Evolutionary conservation across 192 early-diverging fungal genomes (phyloP).

Genomic region (Cetraspora pellucida): DNA sequence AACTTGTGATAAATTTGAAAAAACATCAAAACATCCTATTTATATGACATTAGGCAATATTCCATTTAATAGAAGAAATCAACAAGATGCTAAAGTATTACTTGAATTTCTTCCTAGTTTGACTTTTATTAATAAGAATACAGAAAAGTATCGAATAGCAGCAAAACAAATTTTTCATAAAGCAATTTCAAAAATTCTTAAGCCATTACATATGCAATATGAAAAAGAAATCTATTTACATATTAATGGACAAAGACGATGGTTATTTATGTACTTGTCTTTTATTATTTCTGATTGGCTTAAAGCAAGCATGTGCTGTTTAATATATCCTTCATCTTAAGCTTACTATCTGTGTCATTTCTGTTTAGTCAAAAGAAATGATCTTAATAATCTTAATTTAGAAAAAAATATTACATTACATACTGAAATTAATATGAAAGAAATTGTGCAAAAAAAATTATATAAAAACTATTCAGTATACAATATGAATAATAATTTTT

Average conservation of each 20-base stretch:
- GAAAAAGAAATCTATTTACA: no score
- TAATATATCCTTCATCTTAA: background rate
- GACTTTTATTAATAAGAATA: background rate
- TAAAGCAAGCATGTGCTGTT: background rate
- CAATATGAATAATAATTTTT: background rate
- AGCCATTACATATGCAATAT: no score
- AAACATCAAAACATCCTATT: background rate
- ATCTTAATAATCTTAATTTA: background rate
- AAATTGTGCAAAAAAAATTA: background rate
- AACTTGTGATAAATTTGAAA: background rate
- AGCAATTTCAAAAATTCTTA: background rate
- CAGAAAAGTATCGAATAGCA: background rate
- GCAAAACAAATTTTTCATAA: constrained; percentile 1
- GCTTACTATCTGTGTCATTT: background rate
- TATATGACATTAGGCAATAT: constrained; percentile 7
- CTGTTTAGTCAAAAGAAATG: background rate
- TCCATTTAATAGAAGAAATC: background rate
- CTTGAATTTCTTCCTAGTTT: background rate
- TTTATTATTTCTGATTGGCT: background rate
- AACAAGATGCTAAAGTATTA: background rate
- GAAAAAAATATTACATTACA: background rate
- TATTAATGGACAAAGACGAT: background rate
- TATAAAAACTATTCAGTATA: background rate
- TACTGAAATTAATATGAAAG: background rate
- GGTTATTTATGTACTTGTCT: background rate